These are phyloP conservation scores for Trichoderma virens DNA, from an alignment of 495 filamentous ascomycete species.

Conservation along the genomic window DNA sequence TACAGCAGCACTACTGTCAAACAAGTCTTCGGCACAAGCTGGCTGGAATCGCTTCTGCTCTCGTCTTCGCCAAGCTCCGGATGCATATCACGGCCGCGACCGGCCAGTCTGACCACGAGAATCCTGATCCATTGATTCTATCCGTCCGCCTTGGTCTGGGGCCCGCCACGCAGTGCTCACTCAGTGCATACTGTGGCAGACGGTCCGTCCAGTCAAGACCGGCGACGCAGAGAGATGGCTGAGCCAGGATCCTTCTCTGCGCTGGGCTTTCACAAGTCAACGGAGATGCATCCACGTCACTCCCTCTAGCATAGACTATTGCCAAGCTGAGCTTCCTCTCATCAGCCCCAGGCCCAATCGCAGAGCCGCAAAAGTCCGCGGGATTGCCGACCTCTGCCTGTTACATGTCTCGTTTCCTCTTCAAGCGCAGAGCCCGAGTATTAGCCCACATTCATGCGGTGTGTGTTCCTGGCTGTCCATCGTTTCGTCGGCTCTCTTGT, in stretches of 20 bases:
- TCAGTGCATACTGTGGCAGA: background rate
- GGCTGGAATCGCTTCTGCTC: background rate
- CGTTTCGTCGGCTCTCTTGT: too few relatives aligned
- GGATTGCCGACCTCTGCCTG: background rate
- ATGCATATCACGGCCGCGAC: constrained; percentile 4
- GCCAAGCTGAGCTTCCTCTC: background rate
- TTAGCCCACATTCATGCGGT: background rate
- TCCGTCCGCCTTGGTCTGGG: background rate
- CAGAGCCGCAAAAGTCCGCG: background rate
- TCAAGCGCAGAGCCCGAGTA: background rate
- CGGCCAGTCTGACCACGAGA: constrained; percentile 5
- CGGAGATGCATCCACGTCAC: constrained; percentile 7
- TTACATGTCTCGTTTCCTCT: background rate
- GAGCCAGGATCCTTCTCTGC: background rate
- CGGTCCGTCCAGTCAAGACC: background rate
- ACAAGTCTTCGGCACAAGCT: too few relatives aligned
- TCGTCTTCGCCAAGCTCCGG: background rate
- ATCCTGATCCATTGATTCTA: background rate
- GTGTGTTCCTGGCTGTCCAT: background rate
- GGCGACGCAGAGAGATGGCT: background rate
- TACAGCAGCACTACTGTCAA: too few relatives aligned
- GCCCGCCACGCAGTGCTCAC: constrained; percentile 1
- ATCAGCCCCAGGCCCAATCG: background rate
- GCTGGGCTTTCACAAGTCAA: background rate
- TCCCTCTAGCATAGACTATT: background rate